Conservation (phyloP, 306 rosid genomes). For the Malus asiatica region DNA sequence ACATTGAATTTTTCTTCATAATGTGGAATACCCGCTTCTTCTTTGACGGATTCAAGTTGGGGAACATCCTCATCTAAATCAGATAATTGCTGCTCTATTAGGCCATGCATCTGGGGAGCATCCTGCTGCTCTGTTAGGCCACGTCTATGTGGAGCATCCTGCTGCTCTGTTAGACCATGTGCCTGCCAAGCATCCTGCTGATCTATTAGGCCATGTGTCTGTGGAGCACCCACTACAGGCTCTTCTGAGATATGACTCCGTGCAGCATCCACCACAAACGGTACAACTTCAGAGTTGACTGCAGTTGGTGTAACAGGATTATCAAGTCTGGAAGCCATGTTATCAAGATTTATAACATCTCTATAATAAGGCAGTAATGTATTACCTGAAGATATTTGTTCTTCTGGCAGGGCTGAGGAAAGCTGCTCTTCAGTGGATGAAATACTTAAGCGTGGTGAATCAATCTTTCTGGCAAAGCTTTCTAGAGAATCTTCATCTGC, state of each 20-base stretch:
- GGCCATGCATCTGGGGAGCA: conserved; percentile 8
- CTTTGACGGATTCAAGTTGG: conserved; percentile 25
- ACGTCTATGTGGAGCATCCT: not conserved
- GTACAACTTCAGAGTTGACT: conserved; percentile 28
- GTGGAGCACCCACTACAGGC: conserved; percentile 15
- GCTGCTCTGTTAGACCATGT: conserved; percentile 16
- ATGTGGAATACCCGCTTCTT: conserved; percentile 22
- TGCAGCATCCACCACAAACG: conserved; percentile 25
- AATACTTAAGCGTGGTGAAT: conserved; percentile 8
- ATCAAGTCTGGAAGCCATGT: conserved; percentile 15
- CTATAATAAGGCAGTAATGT: conserved; percentile 16
- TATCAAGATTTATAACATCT: conserved; percentile 13
- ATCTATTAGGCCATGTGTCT: conserved; percentile 12
- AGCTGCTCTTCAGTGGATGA: conserved; percentile 27
- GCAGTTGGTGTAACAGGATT: conserved; percentile 19
- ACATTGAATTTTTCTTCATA: conserved; percentile 15
- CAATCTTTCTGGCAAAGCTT: conserved; percentile 23
- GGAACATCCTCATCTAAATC: conserved; percentile 11
- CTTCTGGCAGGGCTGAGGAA: conserved; percentile 30
- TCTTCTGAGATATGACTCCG: conserved; percentile 14
- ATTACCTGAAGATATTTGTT: conserved; percentile 20
- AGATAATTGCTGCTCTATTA: conserved; percentile 14
- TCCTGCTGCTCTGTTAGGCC: conserved; percentile 11
- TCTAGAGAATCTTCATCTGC: conserved; percentile 25
- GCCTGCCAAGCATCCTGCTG: not conserved